A percentile compares a stretch with the other conserved stretches of the same genome.
phyloP scores from a whole-genome alignment of 768 basidiomycete genomes.

The Grammothele lineata region DNA sequence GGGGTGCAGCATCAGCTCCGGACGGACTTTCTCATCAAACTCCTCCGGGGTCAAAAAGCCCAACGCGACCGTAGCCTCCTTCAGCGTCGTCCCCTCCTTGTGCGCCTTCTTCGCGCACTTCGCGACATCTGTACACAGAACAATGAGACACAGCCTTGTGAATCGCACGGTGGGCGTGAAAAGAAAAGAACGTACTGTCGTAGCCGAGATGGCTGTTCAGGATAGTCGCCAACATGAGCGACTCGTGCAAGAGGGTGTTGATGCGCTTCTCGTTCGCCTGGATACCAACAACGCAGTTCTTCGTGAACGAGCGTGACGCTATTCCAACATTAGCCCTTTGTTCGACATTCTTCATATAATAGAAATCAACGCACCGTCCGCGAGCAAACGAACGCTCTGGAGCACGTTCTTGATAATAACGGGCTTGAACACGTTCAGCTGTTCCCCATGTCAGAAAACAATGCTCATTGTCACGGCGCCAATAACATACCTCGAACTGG shows the following conservation, averaged over 20 bases:
- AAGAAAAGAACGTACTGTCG: slow-evolving; percentile 65
- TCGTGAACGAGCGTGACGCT: slow-evolving; percentile 92
- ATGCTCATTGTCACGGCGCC: no score
- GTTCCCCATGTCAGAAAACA: slow-evolving; percentile 1
- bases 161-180: no score
- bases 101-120: slow-evolving; percentile 99
- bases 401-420: slow-evolving; percentile 98
- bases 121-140: slow-evolving; percentile 76
- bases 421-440: slow-evolving; percentile 99
- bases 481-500: slow-evolving; percentile 81
- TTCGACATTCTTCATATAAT: neutral
- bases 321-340: neutral
- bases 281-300: slow-evolving; percentile 96
- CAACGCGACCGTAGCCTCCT: slow-evolving; percentile 87
- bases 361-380: slow-evolving; percentile 62
- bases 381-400: slow-evolving; percentile 89
- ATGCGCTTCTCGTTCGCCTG: slow-evolving; percentile 96
- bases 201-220: slow-evolving; percentile 95
- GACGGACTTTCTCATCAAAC: slow-evolving; percentile 91
- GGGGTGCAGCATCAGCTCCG: slow-evolving; percentile 86
- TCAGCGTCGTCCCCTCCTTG: slow-evolving; percentile 94
- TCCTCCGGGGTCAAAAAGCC: slow-evolving; percentile 86
- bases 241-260: slow-evolving; percentile 84
- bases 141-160: slow-evolving; percentile 6
- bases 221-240: slow-evolving; percentile 96